These are phyloP conservation scores for Cladosporium sp. DNA, from an alignment of 2,329 filamentous ascomycete genomes.

Conservation along the genomic window DNA sequence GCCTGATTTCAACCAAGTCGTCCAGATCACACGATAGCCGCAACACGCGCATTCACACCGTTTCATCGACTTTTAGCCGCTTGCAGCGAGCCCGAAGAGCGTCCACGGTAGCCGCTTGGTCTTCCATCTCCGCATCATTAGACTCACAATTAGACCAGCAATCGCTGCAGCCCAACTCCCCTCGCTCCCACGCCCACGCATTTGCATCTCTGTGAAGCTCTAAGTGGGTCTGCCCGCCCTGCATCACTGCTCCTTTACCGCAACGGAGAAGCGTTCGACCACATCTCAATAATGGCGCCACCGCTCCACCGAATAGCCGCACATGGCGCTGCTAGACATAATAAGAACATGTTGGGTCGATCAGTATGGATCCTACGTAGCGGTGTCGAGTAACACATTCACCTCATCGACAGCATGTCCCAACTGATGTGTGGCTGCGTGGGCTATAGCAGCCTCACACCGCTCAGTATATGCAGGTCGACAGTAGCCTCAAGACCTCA, in stretches of 20 bases:
- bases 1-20: too few species aligned
- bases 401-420: background rate
- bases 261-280: background rate
- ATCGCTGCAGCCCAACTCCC: slow-evolving; percentile 15
- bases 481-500: slow-evolving; percentile 3
- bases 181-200: slow-evolving; percentile 1
- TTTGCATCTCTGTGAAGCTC: slow-evolving; percentile 2
- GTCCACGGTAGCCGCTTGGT: background rate
- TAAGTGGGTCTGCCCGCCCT: slow-evolving; percentile 12
- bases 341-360: background rate
- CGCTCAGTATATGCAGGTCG: slow-evolving; percentile 11
- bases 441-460: slow-evolving; percentile 16
- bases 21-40: background rate
- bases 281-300: background rate
- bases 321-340: background rate
- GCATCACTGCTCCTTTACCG: background rate
- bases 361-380: background rate
- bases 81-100: background rate
- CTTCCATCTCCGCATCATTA: background rate
- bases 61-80: background rate
- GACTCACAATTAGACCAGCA: background rate
- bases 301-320: slow-evolving; percentile 7
- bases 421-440: background rate
- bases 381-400: background rate
- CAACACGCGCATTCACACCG: slow-evolving; percentile 1